Evolutionary conservation across 2,329 filamentous ascomycete species (phyloP).

Genomic region (Fusarium praegraminearum): DNA sequence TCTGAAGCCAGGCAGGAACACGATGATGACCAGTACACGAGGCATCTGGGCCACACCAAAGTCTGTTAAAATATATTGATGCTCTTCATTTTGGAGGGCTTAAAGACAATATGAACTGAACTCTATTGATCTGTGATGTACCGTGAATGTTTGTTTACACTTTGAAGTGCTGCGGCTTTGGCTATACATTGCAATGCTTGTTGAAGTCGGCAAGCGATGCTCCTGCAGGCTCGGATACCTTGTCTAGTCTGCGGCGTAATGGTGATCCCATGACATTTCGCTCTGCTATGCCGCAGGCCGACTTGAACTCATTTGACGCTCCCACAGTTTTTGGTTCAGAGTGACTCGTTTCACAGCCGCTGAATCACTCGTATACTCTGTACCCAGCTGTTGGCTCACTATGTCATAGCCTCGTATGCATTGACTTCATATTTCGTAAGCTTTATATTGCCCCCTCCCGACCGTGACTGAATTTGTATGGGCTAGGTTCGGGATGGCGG

Average conservation of each 20-base stretch:
- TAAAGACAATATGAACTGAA: constrained; percentile 13
- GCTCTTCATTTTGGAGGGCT: constrained; percentile 18
- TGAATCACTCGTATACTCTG: constrained; percentile 7
- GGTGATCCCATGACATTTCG: neutral
- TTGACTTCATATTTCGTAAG: constrained; percentile 16
- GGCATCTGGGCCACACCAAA: constrained; percentile 23
- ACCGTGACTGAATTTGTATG: constrained; percentile 11
- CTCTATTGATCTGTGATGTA: neutral
- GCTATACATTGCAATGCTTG: neutral
- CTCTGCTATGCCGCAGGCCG: neutral
- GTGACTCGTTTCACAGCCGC: constrained; percentile 14
- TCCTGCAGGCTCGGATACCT: constrained; percentile 4
- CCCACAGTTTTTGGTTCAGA: neutral
- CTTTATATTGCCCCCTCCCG: constrained; percentile 1
- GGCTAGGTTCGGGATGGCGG: constrained; percentile 2
- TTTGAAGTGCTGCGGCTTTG: neutral
- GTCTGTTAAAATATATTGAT: constrained; percentile 32
- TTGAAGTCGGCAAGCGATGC: neutral
- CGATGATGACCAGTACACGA: constrained; percentile 17
- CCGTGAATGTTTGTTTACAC: neutral
- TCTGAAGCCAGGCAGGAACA: constrained; percentile 19
- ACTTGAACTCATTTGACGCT: constrained; percentile 11
- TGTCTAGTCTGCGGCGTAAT: constrained; percentile 12
- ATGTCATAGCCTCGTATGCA: constrained; percentile 7
- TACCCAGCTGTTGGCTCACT: neutral